Conservation (phyloP, 2,329 filamentous ascomycete species). For the Trichoderma harzianum region DNA sequence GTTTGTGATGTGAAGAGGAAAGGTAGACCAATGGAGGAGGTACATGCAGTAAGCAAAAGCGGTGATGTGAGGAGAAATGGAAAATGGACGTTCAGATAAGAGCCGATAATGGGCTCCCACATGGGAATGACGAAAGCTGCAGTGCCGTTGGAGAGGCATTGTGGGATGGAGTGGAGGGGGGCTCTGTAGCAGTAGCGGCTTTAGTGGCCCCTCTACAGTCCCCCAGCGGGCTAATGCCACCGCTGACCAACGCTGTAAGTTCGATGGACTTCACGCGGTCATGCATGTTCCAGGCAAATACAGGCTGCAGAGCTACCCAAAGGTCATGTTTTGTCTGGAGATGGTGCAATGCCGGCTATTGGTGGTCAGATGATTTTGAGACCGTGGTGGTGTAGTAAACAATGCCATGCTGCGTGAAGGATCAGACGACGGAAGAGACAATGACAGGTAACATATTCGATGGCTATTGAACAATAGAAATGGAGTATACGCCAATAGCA, state of each 20-base stretch:
- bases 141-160: background rate
- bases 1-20: background rate
- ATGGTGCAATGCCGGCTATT: background rate
- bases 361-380: background rate
- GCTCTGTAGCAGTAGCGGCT: background rate
- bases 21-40: background rate
- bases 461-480: background rate
- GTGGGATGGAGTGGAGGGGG: background rate
- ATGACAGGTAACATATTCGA: background rate
- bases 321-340: background rate
- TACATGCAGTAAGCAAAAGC: background rate
- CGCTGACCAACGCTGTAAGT: background rate
- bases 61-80: slow-evolving; percentile 9
- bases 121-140: background rate
- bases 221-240: background rate
- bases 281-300: background rate
- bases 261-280: background rate
- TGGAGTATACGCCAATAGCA: background rate
- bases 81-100: background rate
- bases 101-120: background rate
- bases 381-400: background rate
- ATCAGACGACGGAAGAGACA: background rate
- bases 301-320: background rate
- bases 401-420: background rate
- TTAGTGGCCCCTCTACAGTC: background rate